Conservation (phyloP, 495 filamentous ascomycete genomes). For the Penicillium herquei region DNA sequence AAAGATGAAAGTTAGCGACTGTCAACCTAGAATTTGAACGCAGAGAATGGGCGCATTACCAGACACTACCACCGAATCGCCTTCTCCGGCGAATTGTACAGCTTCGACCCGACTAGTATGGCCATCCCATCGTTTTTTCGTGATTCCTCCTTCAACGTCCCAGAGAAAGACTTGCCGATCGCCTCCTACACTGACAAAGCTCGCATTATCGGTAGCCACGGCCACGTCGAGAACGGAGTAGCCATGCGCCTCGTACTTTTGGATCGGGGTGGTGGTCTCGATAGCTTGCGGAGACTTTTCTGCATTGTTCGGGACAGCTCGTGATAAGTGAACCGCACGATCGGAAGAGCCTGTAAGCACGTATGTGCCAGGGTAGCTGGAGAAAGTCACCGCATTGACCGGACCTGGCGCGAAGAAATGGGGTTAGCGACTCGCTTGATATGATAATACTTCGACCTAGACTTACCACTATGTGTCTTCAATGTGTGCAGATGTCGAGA, state of each 20-base stretch:
- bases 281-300: constrained; percentile 29
- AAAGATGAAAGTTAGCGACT: not conserved
- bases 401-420: constrained; percentile 25
- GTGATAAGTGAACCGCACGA: constrained; percentile 80
- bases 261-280: constrained; percentile 60
- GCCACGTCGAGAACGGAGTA: constrained; percentile 83
- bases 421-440: not conserved
- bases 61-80: constrained; percentile 64
- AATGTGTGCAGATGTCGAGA: constrained; percentile 38
- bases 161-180: constrained; percentile 89
- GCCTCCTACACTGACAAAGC: constrained; percentile 79
- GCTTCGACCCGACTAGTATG: constrained; percentile 73
- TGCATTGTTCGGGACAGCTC: constrained; percentile 49
- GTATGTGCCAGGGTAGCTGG: constrained; percentile 40
- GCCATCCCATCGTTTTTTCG: constrained; percentile 70
- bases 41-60: constrained; percentile 29
- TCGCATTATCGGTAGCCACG: constrained; percentile 73
- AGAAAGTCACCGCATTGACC: constrained; percentile 44
- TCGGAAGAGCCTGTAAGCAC: constrained; percentile 86
- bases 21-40: not conserved
- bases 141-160: constrained; percentile 81
- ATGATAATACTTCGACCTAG: not conserved
- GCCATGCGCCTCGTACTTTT: constrained; percentile 84
- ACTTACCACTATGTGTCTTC: constrained; percentile 47
- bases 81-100: constrained; percentile 73